A percentile compares a stretch with the other conserved stretches of the same genome.
These are phyloP conservation scores for Simmondsia chinensis DNA, from an alignment of 148 eudicot genomes.

Conservation along the genomic window DNA sequence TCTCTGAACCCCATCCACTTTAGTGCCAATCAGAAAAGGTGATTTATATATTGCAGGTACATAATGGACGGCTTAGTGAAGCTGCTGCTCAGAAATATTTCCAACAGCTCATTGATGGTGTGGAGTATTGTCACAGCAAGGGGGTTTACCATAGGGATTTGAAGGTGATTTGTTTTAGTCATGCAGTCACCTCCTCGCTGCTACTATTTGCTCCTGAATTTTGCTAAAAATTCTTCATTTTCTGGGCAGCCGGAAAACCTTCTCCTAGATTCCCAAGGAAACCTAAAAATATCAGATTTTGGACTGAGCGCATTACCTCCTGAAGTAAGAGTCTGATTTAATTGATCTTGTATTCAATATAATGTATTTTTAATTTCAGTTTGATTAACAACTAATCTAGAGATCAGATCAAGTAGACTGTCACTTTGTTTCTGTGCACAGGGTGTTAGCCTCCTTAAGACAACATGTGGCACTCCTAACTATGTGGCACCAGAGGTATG, in stretches of 20 bases:
- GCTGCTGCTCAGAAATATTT: conserved; percentile 66
- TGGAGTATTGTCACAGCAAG: conserved; percentile 86
- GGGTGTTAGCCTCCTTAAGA: conserved; percentile 86
- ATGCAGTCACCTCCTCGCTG: conserved; percentile 3
- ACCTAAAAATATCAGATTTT: conserved; percentile 91
- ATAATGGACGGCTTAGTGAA: conserved; percentile 90
- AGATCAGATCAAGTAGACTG: neutral
- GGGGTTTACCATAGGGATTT: conserved; percentile 94
- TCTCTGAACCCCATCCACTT: neutral
- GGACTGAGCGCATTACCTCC: conserved; percentile 93
- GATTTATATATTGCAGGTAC: conserved; percentile 38
- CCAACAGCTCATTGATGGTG: conserved; percentile 90
- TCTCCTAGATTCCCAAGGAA: conserved; percentile 86
- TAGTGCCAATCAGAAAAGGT: conserved; percentile 3
- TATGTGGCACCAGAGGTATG: conserved; percentile 98
- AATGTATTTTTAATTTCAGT: too few relatives aligned
- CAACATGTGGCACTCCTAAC: conserved; percentile 98
- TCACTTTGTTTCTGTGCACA: conserved; percentile 15
- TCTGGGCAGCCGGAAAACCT: conserved; percentile 90
- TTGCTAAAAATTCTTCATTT: conserved; percentile 8
- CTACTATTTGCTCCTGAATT: conserved; percentile 5
- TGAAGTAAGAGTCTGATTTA: conserved; percentile 39
- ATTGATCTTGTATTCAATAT: conserved; percentile 3
- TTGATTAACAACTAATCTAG: too few relatives aligned
- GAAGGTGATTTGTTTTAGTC: conserved; percentile 42